A percentile compares a stretch with the other conserved stretches of the same genome.
phyloP scores from a whole-genome alignment of 371 early-diverging fungal species.

The Mortierella sp. region DNA sequence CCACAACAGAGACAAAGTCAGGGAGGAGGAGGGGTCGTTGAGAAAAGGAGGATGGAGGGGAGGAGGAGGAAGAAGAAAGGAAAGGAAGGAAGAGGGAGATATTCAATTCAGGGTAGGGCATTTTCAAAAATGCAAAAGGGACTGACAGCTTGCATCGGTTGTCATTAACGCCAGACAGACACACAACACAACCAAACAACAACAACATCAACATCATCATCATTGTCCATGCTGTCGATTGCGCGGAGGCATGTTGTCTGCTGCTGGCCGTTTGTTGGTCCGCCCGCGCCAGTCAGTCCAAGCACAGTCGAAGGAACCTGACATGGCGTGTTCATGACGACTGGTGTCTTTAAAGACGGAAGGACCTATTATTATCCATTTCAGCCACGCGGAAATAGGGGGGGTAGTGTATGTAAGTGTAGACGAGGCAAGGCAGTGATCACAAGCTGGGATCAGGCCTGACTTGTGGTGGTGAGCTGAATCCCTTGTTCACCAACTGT shows the following conservation, averaged over 20 bases:
- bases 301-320: background rate
- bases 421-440: background rate
- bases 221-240: background rate
- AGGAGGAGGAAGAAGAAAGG: background rate
- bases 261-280: conserved; percentile 18
- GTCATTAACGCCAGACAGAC: background rate
- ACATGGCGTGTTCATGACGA: conserved; percentile 12
- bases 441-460: conserved; percentile 11
- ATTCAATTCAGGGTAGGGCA: background rate
- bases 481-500: background rate
- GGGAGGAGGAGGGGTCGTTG: background rate
- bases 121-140: background rate
- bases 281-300: background rate
- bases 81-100: background rate
- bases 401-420: background rate
- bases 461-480: no score
- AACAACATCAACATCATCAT: background rate
- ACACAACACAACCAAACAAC: background rate
- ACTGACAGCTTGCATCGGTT: background rate
- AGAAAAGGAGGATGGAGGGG: background rate
- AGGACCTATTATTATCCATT: conserved; percentile 1
- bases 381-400: conserved; percentile 11
- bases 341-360: background rate
- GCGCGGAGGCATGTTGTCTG: conserved; percentile 13
- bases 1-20: conserved; percentile 26